phyloP scores from a whole-genome alignment of 1,284 basidiomycete species.

The Boletus sp. region DNA sequence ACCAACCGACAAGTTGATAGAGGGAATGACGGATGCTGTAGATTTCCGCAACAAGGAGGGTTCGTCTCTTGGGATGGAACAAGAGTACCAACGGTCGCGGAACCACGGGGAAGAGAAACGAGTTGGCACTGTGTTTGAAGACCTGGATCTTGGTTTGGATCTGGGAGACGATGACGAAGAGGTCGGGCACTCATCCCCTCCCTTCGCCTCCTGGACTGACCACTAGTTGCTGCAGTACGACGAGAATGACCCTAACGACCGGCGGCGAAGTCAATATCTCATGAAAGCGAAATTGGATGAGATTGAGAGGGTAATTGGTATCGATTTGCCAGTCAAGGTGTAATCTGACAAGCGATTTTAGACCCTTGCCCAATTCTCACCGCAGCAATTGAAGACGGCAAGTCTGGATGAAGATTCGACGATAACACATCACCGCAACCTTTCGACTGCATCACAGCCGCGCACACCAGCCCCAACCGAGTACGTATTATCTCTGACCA shows the following conservation, averaged over 20 bases:
- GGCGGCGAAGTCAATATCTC: constrained; percentile 65
- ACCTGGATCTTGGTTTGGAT: constrained; percentile 66
- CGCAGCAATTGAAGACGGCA: constrained; percentile 52
- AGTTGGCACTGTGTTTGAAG: constrained; percentile 66
- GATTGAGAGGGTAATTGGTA: constrained; percentile 60
- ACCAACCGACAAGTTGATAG: constrained; percentile 19
- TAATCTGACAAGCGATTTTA: constrained; percentile 27
- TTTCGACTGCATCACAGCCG: constrained; percentile 27
- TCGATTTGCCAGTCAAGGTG: neutral
- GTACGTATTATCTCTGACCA: constrained; percentile 20
- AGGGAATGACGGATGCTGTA: constrained; percentile 9
- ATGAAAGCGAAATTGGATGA: constrained; percentile 72
- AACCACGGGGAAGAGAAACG: constrained; percentile 58
- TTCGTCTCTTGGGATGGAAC: constrained; percentile 30
- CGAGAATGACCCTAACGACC: constrained; percentile 65
- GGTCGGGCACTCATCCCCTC: constrained; percentile 12
- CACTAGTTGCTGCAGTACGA: constrained; percentile 47
- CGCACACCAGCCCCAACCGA: constrained; percentile 5
- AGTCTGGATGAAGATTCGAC: constrained; percentile 42
- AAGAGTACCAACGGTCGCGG: constrained; percentile 38
- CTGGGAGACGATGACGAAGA: constrained; percentile 38
- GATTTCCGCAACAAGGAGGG: constrained; percentile 27
- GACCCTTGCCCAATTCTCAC: constrained; percentile 70
- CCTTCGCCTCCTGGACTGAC: constrained; percentile 11
- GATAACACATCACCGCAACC: constrained; percentile 15